Evolutionary conservation across 495 filamentous ascomycete genomes (phyloP).

Genomic region (Aspergillus mulundensis): DNA sequence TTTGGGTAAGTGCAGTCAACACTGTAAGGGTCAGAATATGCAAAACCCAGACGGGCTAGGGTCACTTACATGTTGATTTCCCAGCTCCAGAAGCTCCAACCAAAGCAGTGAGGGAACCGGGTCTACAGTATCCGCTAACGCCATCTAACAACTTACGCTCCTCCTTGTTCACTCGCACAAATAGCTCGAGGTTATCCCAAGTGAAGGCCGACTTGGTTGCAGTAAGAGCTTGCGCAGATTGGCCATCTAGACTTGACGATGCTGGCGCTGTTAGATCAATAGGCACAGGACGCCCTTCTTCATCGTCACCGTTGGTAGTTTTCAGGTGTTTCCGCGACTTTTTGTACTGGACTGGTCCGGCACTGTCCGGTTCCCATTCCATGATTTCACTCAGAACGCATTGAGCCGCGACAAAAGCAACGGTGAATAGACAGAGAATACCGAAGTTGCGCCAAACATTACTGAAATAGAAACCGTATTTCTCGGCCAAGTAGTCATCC

Average conservation of each 20-base stretch:
- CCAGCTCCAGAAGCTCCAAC: conserved; percentile 85
- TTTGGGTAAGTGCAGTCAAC: conserved; percentile 71
- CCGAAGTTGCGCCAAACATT: conserved; percentile 66
- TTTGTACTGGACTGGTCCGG: conserved; percentile 54
- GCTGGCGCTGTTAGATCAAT: conserved; percentile 18
- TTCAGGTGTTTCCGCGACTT: conserved; percentile 44
- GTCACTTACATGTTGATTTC: conserved; percentile 68
- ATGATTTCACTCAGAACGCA: conserved; percentile 59
- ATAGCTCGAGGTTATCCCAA: conserved; percentile 52
- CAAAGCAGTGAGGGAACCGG: conserved; percentile 72
- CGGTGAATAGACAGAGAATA: conserved; percentile 58
- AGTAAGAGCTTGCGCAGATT: conserved; percentile 32
- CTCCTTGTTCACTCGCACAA: conserved; percentile 65
- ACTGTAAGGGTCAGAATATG: conserved; percentile 28
- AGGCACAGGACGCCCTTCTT: conserved; percentile 37
- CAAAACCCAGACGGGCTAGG: not conserved
- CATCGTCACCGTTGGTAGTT: conserved; percentile 40
- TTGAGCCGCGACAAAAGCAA: conserved; percentile 50
- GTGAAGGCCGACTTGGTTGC: conserved; percentile 48
- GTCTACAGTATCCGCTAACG: conserved; percentile 72
- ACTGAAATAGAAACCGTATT: conserved; percentile 51
- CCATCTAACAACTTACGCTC: conserved; percentile 63
- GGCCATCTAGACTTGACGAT: conserved; percentile 7
- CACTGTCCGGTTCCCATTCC: conserved; percentile 55
- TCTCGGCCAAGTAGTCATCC: conserved; percentile 45